Base-by-base conservation (phyloP, 805 yeast species). In the Lachancea cidri region DNA sequence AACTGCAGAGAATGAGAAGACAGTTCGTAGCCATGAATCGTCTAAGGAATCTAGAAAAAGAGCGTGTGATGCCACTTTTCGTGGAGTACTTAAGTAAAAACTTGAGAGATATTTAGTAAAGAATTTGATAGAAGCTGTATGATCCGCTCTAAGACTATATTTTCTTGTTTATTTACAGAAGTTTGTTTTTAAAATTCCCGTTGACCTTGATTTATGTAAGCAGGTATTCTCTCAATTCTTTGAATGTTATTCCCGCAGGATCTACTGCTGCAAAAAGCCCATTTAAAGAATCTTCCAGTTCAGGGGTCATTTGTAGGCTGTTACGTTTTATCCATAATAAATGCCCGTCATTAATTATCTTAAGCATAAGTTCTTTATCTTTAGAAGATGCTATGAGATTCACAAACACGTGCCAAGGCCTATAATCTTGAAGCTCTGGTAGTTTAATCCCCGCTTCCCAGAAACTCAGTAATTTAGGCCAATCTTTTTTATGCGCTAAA, bases 21-120 rank as follows among this genome's bases (percentile, higher is more conserved):
- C 81, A 88, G 14, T 91, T 83, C 62, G 77, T 89, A n/a, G 71
- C 77, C 30, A 69, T 91, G 60, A 87, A 91, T 58, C 76, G 86
- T 52, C 77, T 88, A 71, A 72, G 96, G 53, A 77, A 81, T 32
- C 70, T 88, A 33, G 93, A 86, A 38, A 55, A 70, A 17, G 79
- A 75, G 19, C 66, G 95, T 53, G 85, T 91, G 17, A 72, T 68
- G 4, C 77, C 81, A 1, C 58, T 86, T 52, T 91, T 89, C 64
- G 83, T 81, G 4, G 95, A 88, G 33, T 91, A 84, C 58, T 61
- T 89, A 43, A 78, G 77, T 48, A 76, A 74, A 50, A 81, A 84
- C 52, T 68, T 84, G 16, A 29, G 15, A 17, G 34, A 31, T 4
- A 17, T 18, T 19, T 41, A 36, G 35, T 33, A 9, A 25, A 22